A percentile compares a stretch with the other conserved stretches of the same genome.
Evolutionary conservation across 768 basidiomycete genomes (phyloP).

Genomic region (Cystofilobasidium bisporidii): DNA sequence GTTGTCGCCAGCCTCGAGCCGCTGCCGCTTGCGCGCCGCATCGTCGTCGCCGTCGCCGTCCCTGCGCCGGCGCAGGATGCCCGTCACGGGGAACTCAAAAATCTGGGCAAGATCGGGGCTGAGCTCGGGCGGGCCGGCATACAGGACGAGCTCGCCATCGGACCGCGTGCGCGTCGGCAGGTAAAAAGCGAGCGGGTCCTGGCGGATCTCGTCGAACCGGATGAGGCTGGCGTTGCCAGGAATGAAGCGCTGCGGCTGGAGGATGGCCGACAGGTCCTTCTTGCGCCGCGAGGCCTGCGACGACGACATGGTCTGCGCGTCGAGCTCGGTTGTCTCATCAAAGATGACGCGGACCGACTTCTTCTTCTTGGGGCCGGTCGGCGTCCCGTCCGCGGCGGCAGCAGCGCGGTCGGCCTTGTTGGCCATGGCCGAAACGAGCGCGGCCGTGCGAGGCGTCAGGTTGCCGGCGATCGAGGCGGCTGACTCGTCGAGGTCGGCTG

Average conservation of each 20-base stretch:
- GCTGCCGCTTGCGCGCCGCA: slow-evolving; percentile 40
- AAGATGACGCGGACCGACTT: slow-evolving; percentile 61
- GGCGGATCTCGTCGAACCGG: slow-evolving; percentile 73
- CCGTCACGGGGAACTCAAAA: slow-evolving; percentile 63
- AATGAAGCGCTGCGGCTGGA: slow-evolving; percentile 58
- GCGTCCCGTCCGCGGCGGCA: slow-evolving; percentile 42
- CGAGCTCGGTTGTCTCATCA: slow-evolving; percentile 78
- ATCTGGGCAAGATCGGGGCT: slow-evolving; percentile 74
- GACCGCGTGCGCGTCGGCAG: slow-evolving; percentile 66
- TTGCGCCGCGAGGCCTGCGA: slow-evolving; percentile 48
- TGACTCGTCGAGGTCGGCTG: slow-evolving; percentile 62
- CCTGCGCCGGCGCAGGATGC: slow-evolving; percentile 51
- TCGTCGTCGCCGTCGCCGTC: slow-evolving; percentile 45
- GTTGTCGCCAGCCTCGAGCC: slow-evolving; percentile 44
- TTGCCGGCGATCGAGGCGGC: slow-evolving; percentile 47
- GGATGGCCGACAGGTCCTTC: slow-evolving; percentile 25
- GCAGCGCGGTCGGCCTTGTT: slow-evolving; percentile 33
- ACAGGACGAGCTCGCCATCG: slow-evolving; percentile 53
- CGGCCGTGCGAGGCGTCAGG: slow-evolving; percentile 47
- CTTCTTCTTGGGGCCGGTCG: slow-evolving; percentile 48
- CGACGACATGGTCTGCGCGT: slow-evolving; percentile 42
- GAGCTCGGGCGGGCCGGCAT: slow-evolving; percentile 60
- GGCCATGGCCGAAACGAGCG: slow-evolving; percentile 35
- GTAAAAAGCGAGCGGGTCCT: slow-evolving; percentile 75
- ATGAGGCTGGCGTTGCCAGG: slow-evolving; percentile 75